phyloP scores from a whole-genome alignment of 1,284 basidiomycete genomes.

The Anthracocystis setariae region DNA sequence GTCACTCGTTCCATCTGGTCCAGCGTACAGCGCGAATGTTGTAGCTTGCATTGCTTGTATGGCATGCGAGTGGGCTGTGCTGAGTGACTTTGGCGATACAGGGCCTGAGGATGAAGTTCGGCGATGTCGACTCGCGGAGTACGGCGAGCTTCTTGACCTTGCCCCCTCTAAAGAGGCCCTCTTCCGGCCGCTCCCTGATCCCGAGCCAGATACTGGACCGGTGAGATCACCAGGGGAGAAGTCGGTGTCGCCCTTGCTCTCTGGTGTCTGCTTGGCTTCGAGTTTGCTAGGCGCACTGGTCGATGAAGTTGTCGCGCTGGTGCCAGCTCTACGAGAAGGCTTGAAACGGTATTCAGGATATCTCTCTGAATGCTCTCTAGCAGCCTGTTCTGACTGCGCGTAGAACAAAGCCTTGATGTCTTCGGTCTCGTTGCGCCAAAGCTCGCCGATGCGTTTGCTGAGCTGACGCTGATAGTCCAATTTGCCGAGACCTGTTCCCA shows the following conservation, averaged over 20 bases:
- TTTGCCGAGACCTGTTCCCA: conserved; percentile 21
- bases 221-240: conserved; percentile 16
- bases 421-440: conserved; percentile 26
- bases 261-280: conserved; percentile 3
- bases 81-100: conserved; percentile 12
- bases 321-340: conserved; percentile 11
- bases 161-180: conserved; percentile 34
- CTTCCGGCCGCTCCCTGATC: conserved; percentile 36
- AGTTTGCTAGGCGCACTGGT: not conserved
- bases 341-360: conserved; percentile 41
- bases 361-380: conserved; percentile 20
- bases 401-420: conserved; percentile 32
- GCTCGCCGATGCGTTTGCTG: conserved; percentile 32
- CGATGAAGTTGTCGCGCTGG: not conserved
- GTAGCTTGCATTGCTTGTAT: not conserved
- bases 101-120: conserved; percentile 18
- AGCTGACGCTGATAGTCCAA: conserved; percentile 41
- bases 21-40: conserved; percentile 1
- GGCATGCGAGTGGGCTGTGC: not conserved
- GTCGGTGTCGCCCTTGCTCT: conserved; percentile 15
- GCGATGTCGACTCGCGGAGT: conserved; percentile 18
- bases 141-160: conserved; percentile 21
- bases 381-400: conserved; percentile 28
- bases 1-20: not conserved
- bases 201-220: conserved; percentile 36